phyloP scores from a whole-genome alignment of 2,329 filamentous ascomycete species.

The Diplodia scrobiculata region DNA sequence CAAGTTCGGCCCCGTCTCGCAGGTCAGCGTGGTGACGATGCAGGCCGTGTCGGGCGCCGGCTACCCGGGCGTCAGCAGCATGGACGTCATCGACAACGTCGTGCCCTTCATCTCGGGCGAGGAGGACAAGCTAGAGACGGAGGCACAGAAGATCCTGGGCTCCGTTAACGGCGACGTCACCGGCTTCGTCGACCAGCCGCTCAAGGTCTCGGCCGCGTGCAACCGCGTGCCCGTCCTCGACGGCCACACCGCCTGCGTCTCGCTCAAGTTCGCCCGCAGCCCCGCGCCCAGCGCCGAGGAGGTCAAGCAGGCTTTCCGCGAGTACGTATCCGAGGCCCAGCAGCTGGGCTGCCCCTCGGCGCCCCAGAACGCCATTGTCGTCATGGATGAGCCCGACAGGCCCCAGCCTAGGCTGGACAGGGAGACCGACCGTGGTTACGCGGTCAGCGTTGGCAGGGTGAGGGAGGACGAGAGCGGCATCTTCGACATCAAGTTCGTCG shows the following conservation, averaged over 20 bases:
- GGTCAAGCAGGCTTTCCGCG: slow-evolving; percentile 75
- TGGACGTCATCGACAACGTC: slow-evolving; percentile 96
- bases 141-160: slow-evolving; percentile 93
- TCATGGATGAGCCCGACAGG: slow-evolving; percentile 86
- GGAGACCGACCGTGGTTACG: slow-evolving; percentile 81
- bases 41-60: slow-evolving; percentile 93
- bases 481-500: slow-evolving; percentile 94
- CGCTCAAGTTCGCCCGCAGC: slow-evolving; percentile 74
- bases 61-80: slow-evolving; percentile 84
- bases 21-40: slow-evolving; percentile 87
- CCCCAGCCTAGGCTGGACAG: slow-evolving; percentile 90
- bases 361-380: slow-evolving; percentile 75
- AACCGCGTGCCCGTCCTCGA: slow-evolving; percentile 94
- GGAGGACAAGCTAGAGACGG: slow-evolving; percentile 93
- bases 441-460: slow-evolving; percentile 85
- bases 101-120: slow-evolving; percentile 92
- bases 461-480: slow-evolving; percentile 83
- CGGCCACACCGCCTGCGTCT: slow-evolving; percentile 93
- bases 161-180: slow-evolving; percentile 69
- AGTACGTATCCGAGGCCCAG: slow-evolving; percentile 81
- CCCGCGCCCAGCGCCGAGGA: slow-evolving; percentile 73
- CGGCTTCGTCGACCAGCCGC: slow-evolving; percentile 73
- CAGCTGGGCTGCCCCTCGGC: slow-evolving; percentile 84
- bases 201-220: slow-evolving; percentile 83
- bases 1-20: slow-evolving; percentile 74